Evolutionary conservation across 345 rosid species (phyloP).

Genomic region (Mallotus nudiflorus): DNA sequence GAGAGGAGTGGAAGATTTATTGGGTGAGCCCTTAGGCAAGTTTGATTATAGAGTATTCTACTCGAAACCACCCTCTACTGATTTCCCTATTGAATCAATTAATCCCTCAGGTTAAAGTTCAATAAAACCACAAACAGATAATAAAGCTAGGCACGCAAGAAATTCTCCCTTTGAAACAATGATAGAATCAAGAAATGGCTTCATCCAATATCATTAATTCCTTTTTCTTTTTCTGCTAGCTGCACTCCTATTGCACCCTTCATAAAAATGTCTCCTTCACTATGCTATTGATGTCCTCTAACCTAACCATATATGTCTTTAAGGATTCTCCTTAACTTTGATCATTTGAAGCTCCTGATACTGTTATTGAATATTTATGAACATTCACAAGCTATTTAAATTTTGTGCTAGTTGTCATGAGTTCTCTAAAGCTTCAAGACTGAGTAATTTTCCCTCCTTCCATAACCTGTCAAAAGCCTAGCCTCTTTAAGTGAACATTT

Average conservation of each 20-base stretch:
- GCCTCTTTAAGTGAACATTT: neutral
- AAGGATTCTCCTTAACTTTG: neutral
- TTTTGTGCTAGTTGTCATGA: constrained; percentile 30
- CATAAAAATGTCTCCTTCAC: constrained; percentile 5
- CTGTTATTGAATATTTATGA: constrained; percentile 30
- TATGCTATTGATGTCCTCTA: neutral
- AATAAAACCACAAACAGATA: constrained; percentile 21
- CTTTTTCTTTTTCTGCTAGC: constrained; percentile 45
- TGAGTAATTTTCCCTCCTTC: constrained; percentile 36
- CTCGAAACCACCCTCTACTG: no score
- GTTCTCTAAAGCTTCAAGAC: constrained; percentile 34
- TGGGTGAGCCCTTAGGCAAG: no score
- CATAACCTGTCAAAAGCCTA: constrained; percentile 32
- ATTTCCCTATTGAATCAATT: no score
- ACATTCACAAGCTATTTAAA: constrained; percentile 39
- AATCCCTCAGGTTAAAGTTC: constrained; percentile 35
- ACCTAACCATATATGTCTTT: neutral
- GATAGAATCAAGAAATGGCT: constrained; percentile 36
- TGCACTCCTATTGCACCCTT: constrained; percentile 23
- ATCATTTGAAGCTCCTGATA: constrained; percentile 15
- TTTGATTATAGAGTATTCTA: no score
- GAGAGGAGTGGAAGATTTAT: no score
- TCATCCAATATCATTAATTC: constrained; percentile 33
- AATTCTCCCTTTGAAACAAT: constrained; percentile 20
- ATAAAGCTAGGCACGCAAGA: constrained; percentile 13